Conservation (phyloP, 208 protist species). For the Blastocrithidia nonstop region DNA sequence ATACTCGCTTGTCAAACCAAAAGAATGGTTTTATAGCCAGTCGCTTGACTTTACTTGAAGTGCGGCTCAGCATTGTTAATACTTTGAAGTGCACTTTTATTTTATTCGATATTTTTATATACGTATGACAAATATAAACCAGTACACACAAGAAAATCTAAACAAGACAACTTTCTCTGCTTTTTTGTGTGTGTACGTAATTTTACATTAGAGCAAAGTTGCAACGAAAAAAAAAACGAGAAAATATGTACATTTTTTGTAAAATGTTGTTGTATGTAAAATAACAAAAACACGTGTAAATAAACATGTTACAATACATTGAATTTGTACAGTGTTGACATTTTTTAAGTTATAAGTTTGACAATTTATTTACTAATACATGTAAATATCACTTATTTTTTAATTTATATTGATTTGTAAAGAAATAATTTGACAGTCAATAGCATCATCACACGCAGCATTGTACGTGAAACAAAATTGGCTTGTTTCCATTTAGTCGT, state of each 20-base stretch:
- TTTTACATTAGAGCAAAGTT: constrained; percentile 5
- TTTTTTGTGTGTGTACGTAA: constrained; percentile 6
- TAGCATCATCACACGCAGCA: no score
- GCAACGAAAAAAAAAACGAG: constrained; percentile 1
- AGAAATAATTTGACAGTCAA: no score
- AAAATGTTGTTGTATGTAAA: background rate
- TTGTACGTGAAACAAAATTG: no score
- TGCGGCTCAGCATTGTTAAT: no score
- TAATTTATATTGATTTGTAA: no score
- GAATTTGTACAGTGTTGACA: constrained; percentile 5
- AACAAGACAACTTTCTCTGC: background rate
- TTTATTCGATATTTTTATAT: background rate
- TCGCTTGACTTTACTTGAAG: constrained; percentile 16
- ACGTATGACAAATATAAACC: no score
- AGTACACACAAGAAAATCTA: background rate
- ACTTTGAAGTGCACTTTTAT: background rate
- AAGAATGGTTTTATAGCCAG: constrained; percentile 33
- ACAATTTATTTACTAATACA: no score
- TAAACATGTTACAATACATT: background rate
- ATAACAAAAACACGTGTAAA: background rate
- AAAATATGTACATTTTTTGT: background rate
- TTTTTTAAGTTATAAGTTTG: constrained; percentile 3
- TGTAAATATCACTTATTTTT: background rate
- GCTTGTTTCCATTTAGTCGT: no score
- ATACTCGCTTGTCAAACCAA: constrained; percentile 17